Evolutionary conservation across 106 monocot genomes (phyloP), one percentile per base, ranked within the genome.

Genomic region (Dendrobium officinale): DNA sequence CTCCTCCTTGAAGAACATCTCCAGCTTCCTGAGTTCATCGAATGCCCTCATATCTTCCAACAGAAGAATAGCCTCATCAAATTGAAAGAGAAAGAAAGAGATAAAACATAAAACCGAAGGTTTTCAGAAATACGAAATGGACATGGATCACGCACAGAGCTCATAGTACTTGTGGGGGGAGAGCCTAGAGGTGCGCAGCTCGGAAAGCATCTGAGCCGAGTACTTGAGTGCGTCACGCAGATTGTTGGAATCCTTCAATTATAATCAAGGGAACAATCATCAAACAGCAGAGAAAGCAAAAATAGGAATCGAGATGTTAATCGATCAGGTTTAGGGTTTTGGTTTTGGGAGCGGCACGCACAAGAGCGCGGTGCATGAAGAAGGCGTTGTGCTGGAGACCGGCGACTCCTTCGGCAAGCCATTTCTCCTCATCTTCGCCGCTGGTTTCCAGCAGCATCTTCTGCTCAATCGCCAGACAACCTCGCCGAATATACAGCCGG

Each of bases 1-100:
- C 86, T 98, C 98, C 77, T 98, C 98, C 82, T 80, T 88, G 85
- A 98, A 98, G 89, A 92, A 98, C 92, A 95, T 92, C 89, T 98
- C 98, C 79, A 98, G 80, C 85, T 86, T 95, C 88, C 98, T 78
- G 83, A 98, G 67, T 84, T 98, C 98, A 79, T 98, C 98, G 78
- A 98, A 98, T 13, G 98, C 92, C 84, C 98, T 81, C 98, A 98
- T 98, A 54, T 98, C 98, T 94, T 72, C 76, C 54, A 37, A 42
- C 27, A 59, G 6, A 11, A 74, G n/a, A 74, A 3, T 1, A 54
- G 26, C 24, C 81, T 20, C 49, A 66, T 44, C 22, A 79, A 37
- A 37, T 70, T 70, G 33, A 70, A 37, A 68, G 29, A 15, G 29
- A n/a, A 64, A 79, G 3, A 55, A 49, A 75, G 41, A 78, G 26